phyloP scores from a whole-genome alignment of 2,329 filamentous ascomycete species.

The Juglanconis oblonga region DNA sequence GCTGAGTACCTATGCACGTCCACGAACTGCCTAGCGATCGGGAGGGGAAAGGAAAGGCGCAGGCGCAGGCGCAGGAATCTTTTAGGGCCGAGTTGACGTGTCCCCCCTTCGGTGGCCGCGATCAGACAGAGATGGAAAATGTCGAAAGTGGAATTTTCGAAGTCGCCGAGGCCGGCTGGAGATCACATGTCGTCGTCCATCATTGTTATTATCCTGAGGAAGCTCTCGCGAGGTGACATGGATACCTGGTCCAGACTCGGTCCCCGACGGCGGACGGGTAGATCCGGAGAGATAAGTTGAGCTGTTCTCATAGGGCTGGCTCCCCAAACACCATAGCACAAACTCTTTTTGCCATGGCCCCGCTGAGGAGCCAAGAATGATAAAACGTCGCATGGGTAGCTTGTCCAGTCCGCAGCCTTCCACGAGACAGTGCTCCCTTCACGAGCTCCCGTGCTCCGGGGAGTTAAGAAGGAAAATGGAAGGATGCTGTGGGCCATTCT shows the following conservation, averaged over 20 bases:
- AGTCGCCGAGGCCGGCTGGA: neutral
- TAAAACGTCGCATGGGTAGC: no score
- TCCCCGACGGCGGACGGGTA: neutral
- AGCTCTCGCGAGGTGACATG: neutral
- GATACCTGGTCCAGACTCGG: neutral
- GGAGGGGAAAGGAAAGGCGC: neutral
- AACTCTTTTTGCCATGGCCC: neutral
- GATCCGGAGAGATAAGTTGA: neutral
- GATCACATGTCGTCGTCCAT: neutral
- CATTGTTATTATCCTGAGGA: neutral
- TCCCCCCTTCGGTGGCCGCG: neutral
- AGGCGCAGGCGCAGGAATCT: neutral
- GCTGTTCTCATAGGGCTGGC: neutral
- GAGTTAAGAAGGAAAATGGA: no score
- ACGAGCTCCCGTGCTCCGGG: no score
- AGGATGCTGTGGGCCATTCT: no score
- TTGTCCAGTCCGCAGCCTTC: no score
- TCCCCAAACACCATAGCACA: neutral
- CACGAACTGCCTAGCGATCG: neutral
- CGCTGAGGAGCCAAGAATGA: no score
- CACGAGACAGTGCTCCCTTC: no score
- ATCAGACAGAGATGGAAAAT: neutral
- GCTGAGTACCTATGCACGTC: neutral
- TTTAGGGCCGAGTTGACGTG: neutral
- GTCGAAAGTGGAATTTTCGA: neutral